Evolutionary conservation across 495 filamentous ascomycete genomes (phyloP), one percentile per base, ranked within the genome.

Genomic region (Tuber indicum): DNA sequence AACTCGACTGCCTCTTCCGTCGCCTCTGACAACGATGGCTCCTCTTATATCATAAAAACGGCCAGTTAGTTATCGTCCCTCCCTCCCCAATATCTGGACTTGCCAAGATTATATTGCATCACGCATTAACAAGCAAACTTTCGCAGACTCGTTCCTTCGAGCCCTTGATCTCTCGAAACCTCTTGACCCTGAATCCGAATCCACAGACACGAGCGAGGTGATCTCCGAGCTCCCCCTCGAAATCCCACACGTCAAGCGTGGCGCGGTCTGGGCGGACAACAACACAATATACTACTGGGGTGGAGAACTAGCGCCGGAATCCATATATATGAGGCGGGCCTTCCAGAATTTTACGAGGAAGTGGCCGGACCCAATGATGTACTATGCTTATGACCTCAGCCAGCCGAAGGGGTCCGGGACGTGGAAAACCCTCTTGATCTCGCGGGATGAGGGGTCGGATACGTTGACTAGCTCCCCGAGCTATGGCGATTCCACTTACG

Each of bases 211-310:
- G 3, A 5, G n/a, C 3, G 58, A 62, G 26, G 58, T 62, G 8
- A 62, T 62, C 58, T 62, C 58, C 58, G 58, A 62, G 26, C 58
- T 62, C n/a, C 58, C 58, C 58, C 32, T 62, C 58, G 58, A 4
- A n/a, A 62, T 62, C n/a, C 58, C 58, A 32, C 58, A 62, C 3
- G n/a, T 32, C 10, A 62, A 62, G 58, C 58, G n/a, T 26, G 58
- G 58, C 8, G 58, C 58, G 32, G n/a, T 32, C n/a, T 62, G 58
- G 58, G n/a, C 58, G 12, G 58, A 62, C 26, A n/a, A 32, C n/a
- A 32, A 62, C 58, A 62, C n/a, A 32, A 62, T 62, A 62, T 62
- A 62, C 58, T 62, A 32, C 58, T 62, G 58, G 58, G 58, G 58
- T 16, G 58, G 58, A 62, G 58, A 62, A 62, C 26, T 62, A 32